Evolutionary conservation across 2,329 filamentous ascomycete genomes (phyloP), one percentile per base, ranked within the genome.

Genomic region (Neonectria ditissima): DNA sequence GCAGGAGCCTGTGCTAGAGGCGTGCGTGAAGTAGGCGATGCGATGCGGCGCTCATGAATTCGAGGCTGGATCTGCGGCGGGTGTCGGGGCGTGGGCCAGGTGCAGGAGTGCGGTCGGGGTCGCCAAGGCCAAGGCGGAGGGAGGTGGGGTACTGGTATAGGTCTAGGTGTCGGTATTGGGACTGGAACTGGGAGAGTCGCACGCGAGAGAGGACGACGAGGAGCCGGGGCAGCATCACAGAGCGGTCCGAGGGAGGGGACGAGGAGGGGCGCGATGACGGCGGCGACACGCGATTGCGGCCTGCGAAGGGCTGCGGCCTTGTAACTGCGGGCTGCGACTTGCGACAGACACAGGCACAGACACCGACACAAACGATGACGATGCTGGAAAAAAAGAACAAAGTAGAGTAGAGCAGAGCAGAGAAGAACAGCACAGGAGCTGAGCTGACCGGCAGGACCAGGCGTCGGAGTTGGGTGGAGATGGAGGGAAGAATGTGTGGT

Each of bases 1-100:
- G 62, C 68, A 60, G 57, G 66, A 61, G 50, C 56, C 45, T 26
- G 58, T 48, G 44, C 26, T 54, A 65, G 68, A 55, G 62, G 59
- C 45, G 67, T 63, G 59, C 45, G 67, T 63, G 30, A 53, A 69
- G 58, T 56, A 61, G 63, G 64, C 51, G 66, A 72, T 41, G 37
- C 37, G 37, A 41, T 59, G 65, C 71, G 62, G 65, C 68, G 56
- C 59, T 72, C 71, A 73, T 73, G 70, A 72, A 70, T 65, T 55
- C 63, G 55, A 66, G 59, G 59, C 47, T 57, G n/a, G 28, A 50
- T 18, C 30, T 37, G 60, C 50, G 55, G 59, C 43, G 56, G 20
- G 47, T 18, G 55, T 48, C n/a, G n/a, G 47, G 39, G 62, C 54
- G 59, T 59, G 55, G 68, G 55, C 55, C 51, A 63, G 62, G 56